Evolutionary conservation across 495 filamentous ascomycete species (phyloP), one percentile per base, ranked within the genome.

Genomic region (Jackrogersella minutella): DNA sequence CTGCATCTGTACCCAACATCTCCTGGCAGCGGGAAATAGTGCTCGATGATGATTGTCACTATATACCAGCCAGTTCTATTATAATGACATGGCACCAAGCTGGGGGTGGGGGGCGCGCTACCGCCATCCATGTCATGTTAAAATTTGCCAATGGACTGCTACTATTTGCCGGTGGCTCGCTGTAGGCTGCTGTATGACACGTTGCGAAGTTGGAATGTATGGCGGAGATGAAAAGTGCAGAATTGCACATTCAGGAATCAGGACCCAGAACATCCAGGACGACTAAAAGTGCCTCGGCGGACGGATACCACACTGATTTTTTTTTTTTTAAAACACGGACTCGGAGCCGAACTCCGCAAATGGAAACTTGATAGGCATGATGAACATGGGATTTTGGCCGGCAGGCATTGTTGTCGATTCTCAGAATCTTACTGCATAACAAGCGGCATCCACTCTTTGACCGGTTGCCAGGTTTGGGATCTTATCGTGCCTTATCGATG

Each of bases 131-230:
- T 69, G 61, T 61, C 60, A 61, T 60, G 46, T 50, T n/a, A 54
- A 69, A 49, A 56, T 61, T 55, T 69, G 30, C 50, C 52, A 62
- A 66, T 66, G 62, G 51, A 14, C 21, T 9, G 53, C 62, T 62
- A 53, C 67, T 46, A 70, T 70, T 65, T 66, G 62, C 67, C 67
- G 67, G 49, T 62, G 67, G 67, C 44, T 70, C 51, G 58, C 58
- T 69, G 66, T 69, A 69, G 61, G 49, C 55, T 63, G 53, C 65
- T 65, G 67, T 70, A 70, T 66, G 67, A 70, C 67, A 70, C 67
- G 67, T 69, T 66, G 62, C 62, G 62, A 66, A 66, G 67, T 60
- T 62, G 62, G 62, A 64, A 70, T 70, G 62, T 57, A 66, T 66
- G 46, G 53, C 67, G 58, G 57, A 66, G 67, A 64, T 44, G 62